Base-by-base conservation (phyloP, 495 filamentous ascomycete species). In the Letharia columbiana region DNA sequence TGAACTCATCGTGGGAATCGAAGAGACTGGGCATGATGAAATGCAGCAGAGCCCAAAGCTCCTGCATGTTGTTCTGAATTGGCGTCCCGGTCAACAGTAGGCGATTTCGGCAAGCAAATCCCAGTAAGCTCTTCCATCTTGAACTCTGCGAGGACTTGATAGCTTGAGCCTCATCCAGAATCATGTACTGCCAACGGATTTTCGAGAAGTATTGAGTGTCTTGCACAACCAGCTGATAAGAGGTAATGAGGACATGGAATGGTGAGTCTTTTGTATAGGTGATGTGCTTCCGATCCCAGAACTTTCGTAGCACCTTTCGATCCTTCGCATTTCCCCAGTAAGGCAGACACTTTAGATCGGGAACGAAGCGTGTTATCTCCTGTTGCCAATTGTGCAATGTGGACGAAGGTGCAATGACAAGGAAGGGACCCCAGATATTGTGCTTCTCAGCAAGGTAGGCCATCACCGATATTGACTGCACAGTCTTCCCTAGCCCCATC, bases 1-100 rank as follows among this genome's bases (percentile, higher is more conserved):
- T 96, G 76, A 98, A 98, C 74, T 98, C 94, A 73, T 98, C 94
- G 75, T 98, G 94, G 4, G 92, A 97, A 74, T 98, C 94, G 77
- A 98, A 98, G 33, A 98, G 80, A 49, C 89, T 95, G 17, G 94
- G 94, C 94, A 98, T 98, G 79, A 98, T 98, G 76, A 98, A 98
- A 81, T 98, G 94, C 45, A 98, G 80, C 67, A 98, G 79, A 49
- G 94, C 94, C 94, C 94, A 98, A 60, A 98, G 78, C 77, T 98
- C 94, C 75, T 98, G 94, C 94, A 98, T 98, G 80, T 97, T 98
- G 77, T 98, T 98, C 76, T 98, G 94, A 73, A 98, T 98, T 4
- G 94, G 94, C 11, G 94, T 98, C 78, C 94, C 94, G 2, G 94
- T 98, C 33, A 98, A 84, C 50, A 98, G 79, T 12, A 98, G 85